Conservation (phyloP, 1,284 basidiomycete genomes). For the Omphalotus olearius region DNA sequence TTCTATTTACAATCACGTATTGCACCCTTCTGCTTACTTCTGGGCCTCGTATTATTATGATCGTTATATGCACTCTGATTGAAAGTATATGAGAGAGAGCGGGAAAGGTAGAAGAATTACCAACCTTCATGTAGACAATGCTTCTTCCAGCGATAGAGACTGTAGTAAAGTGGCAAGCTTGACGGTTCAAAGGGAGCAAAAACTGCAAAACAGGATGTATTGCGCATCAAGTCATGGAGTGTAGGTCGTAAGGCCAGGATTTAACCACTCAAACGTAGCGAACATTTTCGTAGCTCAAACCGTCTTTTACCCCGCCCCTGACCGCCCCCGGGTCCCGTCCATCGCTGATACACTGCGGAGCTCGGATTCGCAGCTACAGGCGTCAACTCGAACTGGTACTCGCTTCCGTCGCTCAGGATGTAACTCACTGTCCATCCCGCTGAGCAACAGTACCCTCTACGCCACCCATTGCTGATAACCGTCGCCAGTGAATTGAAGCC, state of each 20-base stretch:
- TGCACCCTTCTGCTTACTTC: no score
- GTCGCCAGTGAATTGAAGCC: conserved; percentile 19
- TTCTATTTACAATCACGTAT: conserved; percentile 18
- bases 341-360: conserved; percentile 21
- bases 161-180: no score
- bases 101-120: no score
- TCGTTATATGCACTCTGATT: no score
- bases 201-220: no score
- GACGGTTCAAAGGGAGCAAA: no score
- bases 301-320: conserved; percentile 21
- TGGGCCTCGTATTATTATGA: no score
- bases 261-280: conserved; percentile 24
- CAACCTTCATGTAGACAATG: no score
- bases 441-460: conserved; percentile 17
- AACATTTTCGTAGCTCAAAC: conserved; percentile 13
- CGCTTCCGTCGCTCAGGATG: conserved; percentile 20
- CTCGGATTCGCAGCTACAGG: conserved; percentile 18
- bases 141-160: no score
- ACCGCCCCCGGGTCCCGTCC: conserved; percentile 22
- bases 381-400: conserved; percentile 21
- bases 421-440: conserved; percentile 21
- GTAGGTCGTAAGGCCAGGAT: conserved; percentile 21
- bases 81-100: no score
- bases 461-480: conserved; percentile 21
- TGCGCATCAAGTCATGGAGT: no score